Evolutionary conservation across 2,329 filamentous ascomycete genomes (phyloP).

Genomic region (Cladophialophora bantiana): DNA sequence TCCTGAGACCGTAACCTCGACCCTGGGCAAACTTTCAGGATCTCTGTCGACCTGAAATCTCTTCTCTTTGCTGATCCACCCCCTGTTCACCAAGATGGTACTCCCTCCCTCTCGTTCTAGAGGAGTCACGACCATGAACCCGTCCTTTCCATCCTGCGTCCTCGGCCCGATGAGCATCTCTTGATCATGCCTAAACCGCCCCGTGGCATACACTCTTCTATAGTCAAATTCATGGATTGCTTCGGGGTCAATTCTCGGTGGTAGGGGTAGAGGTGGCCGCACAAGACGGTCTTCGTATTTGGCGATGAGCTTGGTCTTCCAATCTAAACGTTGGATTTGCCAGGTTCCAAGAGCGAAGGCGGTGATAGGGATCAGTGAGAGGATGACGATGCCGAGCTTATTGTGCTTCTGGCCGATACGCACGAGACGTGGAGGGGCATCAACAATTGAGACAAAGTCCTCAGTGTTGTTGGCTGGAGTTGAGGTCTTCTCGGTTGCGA

Average conservation of each 20-base stretch:
- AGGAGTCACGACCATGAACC: slow-evolving; percentile 90
- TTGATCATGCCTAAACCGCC: slow-evolving; percentile 80
- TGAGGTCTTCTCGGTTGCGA: slow-evolving; percentile 20
- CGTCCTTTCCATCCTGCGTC: slow-evolving; percentile 85
- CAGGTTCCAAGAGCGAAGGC: slow-evolving; percentile 90
- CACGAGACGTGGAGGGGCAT: slow-evolving; percentile 82
- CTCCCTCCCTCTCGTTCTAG: slow-evolving; percentile 72
- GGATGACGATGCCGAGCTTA: slow-evolving; percentile 33
- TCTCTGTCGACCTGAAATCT: slow-evolving; percentile 67
- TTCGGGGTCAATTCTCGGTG: slow-evolving; percentile 79
- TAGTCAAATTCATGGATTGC: slow-evolving; percentile 91
- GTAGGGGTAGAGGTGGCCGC: slow-evolving; percentile 82
- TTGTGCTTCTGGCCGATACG: slow-evolving; percentile 73
- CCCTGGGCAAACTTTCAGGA: slow-evolving; percentile 69
- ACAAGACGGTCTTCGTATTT: slow-evolving; percentile 91
- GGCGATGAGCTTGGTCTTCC: slow-evolving; percentile 93
- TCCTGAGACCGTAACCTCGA: slow-evolving; percentile 80
- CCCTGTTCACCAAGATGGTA: slow-evolving; percentile 85
- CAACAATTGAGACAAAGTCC: slow-evolving; percentile 82
- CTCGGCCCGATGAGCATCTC: slow-evolving; percentile 97
- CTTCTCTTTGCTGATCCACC: slow-evolving; percentile 86
- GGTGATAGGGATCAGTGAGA: slow-evolving; percentile 85
- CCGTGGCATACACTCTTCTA: slow-evolving; percentile 77
- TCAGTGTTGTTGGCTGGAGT: slow-evolving; percentile 69
- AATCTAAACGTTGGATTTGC: slow-evolving; percentile 90